Evolutionary conservation across 2,329 filamentous ascomycete species (phyloP), one percentile per base, ranked within the genome.

Genomic region (Kalmusia sp.): DNA sequence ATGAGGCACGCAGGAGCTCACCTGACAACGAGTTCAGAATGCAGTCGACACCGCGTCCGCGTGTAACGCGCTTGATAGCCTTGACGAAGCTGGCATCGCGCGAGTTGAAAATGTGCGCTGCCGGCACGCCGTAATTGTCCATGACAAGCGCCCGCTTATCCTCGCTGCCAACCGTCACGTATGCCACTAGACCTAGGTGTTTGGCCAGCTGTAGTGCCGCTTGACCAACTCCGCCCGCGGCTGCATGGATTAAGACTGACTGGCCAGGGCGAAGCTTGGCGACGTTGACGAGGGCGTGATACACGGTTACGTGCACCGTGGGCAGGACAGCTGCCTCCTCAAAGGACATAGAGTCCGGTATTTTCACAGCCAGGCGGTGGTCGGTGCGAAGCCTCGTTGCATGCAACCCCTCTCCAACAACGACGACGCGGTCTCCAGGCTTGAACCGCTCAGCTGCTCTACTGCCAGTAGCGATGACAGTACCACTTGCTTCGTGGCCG

Each of bases 1-100:
- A 83, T 0, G 76, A 78, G 0, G 72, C 72, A 2, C 61, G 60
- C 1, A 75, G 55, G 3, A 57, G 38, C n/a, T 69, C 60, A 1
- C 71, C 72, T 22, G 60, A 50, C 0, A 64, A 34, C 1, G 54
- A 55, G 55, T 75, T 76, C 3, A 64, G 21, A 0, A 72, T 58
- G 1, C 70, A 61, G 52, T 76, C 71, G 5, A 74, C 62, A 12
- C 73, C 73, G 6, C 57, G 49, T 12, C 64, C 60, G 1, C 59
- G 39, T 1, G 70, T 73, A 38, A 24, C 4, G 2, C 27, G 17
- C 17, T 8, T 45, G 15, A 45, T 14, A n/a, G 4, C 17, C 2
- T 22, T 22, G 8, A 19, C 41, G 28, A 45, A 45, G 7, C 4
- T 3, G 12, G 30, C 22, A 28, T 45, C 28, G 6, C 41, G 17